Evolutionary conservation across 108 stramenopile genomes (phyloP).

Genomic region (Skeletonema tropicum): DNA sequence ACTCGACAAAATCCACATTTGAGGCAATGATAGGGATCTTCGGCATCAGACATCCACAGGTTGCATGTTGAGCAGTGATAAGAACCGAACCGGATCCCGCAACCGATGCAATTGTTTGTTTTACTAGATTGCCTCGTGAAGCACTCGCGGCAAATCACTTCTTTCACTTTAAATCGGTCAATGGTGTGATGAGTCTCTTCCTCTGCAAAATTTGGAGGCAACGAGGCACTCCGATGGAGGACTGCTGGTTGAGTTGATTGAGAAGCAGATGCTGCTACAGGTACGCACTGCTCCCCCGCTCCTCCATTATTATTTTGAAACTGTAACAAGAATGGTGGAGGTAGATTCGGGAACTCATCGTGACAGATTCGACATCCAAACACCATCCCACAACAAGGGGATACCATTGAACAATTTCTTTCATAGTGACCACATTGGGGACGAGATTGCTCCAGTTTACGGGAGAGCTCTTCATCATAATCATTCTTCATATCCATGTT

Average conservation of each 20-base stretch:
- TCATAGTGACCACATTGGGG: conserved; percentile 83
- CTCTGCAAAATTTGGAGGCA: conserved; percentile 60
- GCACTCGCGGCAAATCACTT: conserved; percentile 86
- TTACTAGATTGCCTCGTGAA: conserved; percentile 79
- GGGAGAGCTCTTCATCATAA: conserved; percentile 13
- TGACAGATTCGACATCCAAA: conserved; percentile 93
- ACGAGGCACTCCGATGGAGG: conserved; percentile 56
- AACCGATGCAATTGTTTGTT: conserved; percentile 84
- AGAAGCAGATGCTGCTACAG: conserved; percentile 7
- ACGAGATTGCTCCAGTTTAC: conserved; percentile 66
- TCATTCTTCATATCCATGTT: conserved; percentile 23
- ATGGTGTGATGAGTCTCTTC: conserved; percentile 84
- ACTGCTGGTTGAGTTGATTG: conserved; percentile 5
- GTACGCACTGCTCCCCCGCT: neutral
- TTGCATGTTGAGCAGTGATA: conserved; percentile 87
- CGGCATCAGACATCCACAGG: conserved; percentile 86
- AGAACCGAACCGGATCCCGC: conserved; percentile 72
- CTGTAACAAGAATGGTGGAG: conserved; percentile 55
- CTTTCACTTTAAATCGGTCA: conserved; percentile 76
- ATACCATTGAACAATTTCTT: conserved; percentile 79
- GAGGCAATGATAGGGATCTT: conserved; percentile 85
- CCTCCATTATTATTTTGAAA: conserved; percentile 4
- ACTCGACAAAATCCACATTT: conserved; percentile 91
- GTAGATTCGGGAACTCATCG: conserved; percentile 79
- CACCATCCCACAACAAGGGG: conserved; percentile 85